Evolutionary conservation across 1,284 basidiomycete genomes (phyloP).

Genomic region (Butyriboletus appendiculatus): DNA sequence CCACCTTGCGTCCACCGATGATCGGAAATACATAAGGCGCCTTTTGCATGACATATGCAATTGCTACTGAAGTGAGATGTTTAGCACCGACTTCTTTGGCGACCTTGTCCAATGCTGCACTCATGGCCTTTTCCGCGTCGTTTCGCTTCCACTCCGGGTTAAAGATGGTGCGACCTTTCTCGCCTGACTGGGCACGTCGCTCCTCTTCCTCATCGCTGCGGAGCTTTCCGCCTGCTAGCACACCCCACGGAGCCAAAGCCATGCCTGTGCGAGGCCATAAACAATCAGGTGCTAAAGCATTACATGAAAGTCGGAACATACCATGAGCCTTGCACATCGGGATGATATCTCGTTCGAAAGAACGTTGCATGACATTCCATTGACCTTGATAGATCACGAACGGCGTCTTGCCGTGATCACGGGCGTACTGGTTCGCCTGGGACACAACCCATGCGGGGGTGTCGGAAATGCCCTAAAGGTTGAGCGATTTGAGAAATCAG

Average conservation of each 20-base stretch:
- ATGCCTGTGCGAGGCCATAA: conserved; percentile 20
- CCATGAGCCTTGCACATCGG: conserved; percentile 35
- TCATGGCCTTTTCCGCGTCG: neutral
- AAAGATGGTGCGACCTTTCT: conserved; percentile 22
- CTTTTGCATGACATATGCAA: conserved; percentile 2
- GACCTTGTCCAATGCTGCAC: conserved; percentile 10
- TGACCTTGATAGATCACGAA: conserved; percentile 2
- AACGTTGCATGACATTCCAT: neutral
- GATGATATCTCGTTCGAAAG: neutral
- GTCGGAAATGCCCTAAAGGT: conserved; percentile 36
- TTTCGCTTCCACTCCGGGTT: neutral
- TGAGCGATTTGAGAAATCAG: neutral
- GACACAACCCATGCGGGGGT: conserved; percentile 13
- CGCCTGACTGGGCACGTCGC: conserved; percentile 24
- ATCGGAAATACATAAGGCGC: neutral
- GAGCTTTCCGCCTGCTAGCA: conserved; percentile 37
- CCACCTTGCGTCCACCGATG: neutral
- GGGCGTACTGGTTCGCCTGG: neutral
- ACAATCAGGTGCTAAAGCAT: too few relatives aligned
- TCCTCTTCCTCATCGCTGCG: conserved; percentile 33
- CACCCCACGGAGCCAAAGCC: conserved; percentile 43
- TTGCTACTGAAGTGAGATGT: neutral
- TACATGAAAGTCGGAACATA: neutral
- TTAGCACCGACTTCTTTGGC: conserved; percentile 15
- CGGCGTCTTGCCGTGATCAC: neutral